Conservation (phyloP, 208 protist genomes). For the Leishmania tarentolae region DNA sequence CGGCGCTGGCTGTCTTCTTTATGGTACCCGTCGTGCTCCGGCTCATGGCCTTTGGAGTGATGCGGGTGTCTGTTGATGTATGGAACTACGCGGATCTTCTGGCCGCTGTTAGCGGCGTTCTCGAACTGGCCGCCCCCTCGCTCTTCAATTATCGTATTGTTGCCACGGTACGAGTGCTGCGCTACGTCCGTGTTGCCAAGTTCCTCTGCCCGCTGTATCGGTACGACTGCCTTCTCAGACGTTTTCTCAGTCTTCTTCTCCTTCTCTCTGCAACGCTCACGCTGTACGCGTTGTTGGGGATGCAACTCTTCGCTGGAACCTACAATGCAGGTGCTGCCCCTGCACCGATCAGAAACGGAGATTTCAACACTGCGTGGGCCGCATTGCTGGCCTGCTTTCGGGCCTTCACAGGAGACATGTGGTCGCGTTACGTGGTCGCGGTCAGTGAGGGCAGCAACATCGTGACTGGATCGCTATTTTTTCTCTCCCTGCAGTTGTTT, state of each 20-base stretch:
- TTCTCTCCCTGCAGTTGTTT: slow-evolving; percentile 26
- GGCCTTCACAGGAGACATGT: slow-evolving; percentile 50
- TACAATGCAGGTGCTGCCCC: slow-evolving; percentile 6
- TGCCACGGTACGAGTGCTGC: slow-evolving; percentile 47
- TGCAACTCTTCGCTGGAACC: slow-evolving; percentile 53
- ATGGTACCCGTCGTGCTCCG: slow-evolving; percentile 45
- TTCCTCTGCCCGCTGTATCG: slow-evolving; percentile 22
- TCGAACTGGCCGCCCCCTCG: slow-evolving; percentile 33
- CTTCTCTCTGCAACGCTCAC: slow-evolving; percentile 26
- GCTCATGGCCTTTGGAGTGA: slow-evolving; percentile 32
- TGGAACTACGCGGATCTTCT: slow-evolving; percentile 55
- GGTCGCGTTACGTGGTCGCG: slow-evolving; percentile 37
- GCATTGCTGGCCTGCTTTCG: slow-evolving; percentile 48
- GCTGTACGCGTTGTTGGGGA: slow-evolving; percentile 58
- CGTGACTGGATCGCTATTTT: slow-evolving; percentile 49
- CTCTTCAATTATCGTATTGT: slow-evolving; percentile 32
- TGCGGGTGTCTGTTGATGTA: slow-evolving; percentile 19
- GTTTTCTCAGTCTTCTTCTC: slow-evolving; percentile 30
- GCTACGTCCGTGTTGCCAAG: slow-evolving; percentile 36
- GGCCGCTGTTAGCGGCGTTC: slow-evolving; percentile 39
- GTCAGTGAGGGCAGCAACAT: slow-evolving; percentile 27
- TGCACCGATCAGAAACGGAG: slow-evolving; percentile 23
- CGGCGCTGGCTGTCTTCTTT: slow-evolving; percentile 38
- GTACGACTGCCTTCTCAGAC: slow-evolving; percentile 13
- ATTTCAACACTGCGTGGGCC: slow-evolving; percentile 60